A percentile compares a stretch with the other conserved stretches of the same genome.
phyloP scores from a whole-genome alignment of 495 filamentous ascomycete genomes.

The Pseudotulostoma volvatum region DNA sequence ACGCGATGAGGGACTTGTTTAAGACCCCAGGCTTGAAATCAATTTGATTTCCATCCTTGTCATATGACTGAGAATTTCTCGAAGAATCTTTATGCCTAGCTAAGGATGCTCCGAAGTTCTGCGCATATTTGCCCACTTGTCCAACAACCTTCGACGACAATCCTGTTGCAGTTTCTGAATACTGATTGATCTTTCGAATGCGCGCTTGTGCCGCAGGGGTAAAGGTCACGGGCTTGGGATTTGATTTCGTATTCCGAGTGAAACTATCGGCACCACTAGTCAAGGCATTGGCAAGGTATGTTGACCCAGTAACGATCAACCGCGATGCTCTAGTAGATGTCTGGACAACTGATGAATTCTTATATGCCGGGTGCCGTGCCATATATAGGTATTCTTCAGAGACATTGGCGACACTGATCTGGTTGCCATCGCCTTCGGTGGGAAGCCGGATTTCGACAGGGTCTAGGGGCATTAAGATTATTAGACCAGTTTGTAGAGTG shows the following conservation, averaged over 20 bases:
- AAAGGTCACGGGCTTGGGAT: slow-evolving; percentile 68
- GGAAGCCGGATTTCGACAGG: slow-evolving; percentile 85
- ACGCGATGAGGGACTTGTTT: slow-evolving; percentile 92
- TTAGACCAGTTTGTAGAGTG: too few species aligned
- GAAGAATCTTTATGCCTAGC: slow-evolving; percentile 43
- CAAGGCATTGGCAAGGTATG: slow-evolving; percentile 59
- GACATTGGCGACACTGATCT: slow-evolving; percentile 57
- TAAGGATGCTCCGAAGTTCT: slow-evolving; percentile 70
- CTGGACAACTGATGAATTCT: slow-evolving; percentile 70
- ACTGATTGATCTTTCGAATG: slow-evolving; percentile 67
- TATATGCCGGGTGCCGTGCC: slow-evolving; percentile 76
- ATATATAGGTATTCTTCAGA: slow-evolving; percentile 66
- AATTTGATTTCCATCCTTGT: slow-evolving; percentile 45
- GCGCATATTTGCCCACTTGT: slow-evolving; percentile 59
- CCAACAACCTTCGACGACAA: slow-evolving; percentile 78
- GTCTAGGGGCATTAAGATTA: slow-evolving; percentile 36
- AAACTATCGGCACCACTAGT: slow-evolving; percentile 63
- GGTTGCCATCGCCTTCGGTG: slow-evolving; percentile 47
- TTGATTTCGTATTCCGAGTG: slow-evolving; percentile 60
- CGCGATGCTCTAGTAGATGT: slow-evolving; percentile 82
- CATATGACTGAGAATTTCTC: slow-evolving; percentile 38
- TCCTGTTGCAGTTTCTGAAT: slow-evolving; percentile 59
- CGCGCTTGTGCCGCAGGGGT: slow-evolving; percentile 68
- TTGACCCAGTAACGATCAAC: slow-evolving; percentile 75
- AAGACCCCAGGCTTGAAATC: slow-evolving; percentile 76